Evolutionary conservation across 2,329 filamentous ascomycete genomes (phyloP).

Genomic region (Stagonosporopsis chrysanthemi): DNA sequence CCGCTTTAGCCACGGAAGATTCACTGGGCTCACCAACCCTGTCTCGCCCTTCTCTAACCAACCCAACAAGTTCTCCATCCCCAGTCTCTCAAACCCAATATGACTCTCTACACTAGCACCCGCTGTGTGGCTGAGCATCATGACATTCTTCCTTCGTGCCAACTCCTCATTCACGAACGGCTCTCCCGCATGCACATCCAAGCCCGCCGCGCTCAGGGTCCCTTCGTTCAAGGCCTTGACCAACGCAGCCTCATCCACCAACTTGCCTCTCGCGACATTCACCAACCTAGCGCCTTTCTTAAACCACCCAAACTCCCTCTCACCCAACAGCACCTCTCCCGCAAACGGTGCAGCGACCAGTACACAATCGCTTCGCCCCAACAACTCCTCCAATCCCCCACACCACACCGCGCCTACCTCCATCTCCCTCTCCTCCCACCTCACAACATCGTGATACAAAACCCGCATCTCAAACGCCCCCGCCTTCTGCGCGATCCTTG

Average conservation of each 20-base stretch:
- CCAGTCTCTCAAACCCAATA: slow-evolving; percentile 70
- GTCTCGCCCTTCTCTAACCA: slow-evolving; percentile 60
- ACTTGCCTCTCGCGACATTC: slow-evolving; percentile 69
- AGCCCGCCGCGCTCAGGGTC: slow-evolving; percentile 60
- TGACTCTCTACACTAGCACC: slow-evolving; percentile 72
- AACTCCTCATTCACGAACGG: slow-evolving; percentile 62
- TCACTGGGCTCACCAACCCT: slow-evolving; percentile 67
- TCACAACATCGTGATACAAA: slow-evolving; percentile 66
- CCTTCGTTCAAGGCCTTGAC: slow-evolving; percentile 65
- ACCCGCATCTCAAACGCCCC: slow-evolving; percentile 72
- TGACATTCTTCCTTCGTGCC: slow-evolving; percentile 55
- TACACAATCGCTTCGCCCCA: slow-evolving; percentile 65
- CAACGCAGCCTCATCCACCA: slow-evolving; percentile 71
- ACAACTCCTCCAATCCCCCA: slow-evolving; percentile 59
- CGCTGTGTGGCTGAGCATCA: slow-evolving; percentile 72
- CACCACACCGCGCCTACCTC: slow-evolving; percentile 63
- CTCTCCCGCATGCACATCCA: slow-evolving; percentile 71
- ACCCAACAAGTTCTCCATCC: slow-evolving; percentile 71
- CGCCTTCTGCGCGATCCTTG: slow-evolving; percentile 64
- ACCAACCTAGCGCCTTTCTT: slow-evolving; percentile 66
- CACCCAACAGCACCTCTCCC: slow-evolving; percentile 59
- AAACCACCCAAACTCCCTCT: slow-evolving; percentile 58
- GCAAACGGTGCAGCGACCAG: slow-evolving; percentile 68
- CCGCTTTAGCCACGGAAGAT: slow-evolving; percentile 61
- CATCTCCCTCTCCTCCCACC: slow-evolving; percentile 57